These are phyloP conservation scores for Choiromyces venosus DNA, from an alignment of 495 filamentous ascomycete species.

Conservation along the genomic window DNA sequence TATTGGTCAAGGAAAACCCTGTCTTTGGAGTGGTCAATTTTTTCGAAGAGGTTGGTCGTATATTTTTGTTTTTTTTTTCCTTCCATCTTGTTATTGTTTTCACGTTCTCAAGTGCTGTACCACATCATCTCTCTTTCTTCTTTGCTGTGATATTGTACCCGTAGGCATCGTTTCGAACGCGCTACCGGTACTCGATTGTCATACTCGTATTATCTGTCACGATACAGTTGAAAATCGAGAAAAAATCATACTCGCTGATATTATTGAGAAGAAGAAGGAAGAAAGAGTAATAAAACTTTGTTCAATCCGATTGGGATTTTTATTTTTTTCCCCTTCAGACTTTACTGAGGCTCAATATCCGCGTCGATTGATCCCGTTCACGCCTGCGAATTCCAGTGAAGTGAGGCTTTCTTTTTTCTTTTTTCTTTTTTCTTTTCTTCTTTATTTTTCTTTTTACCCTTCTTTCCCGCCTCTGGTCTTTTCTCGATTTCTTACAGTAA, in stretches of 20 bases:
- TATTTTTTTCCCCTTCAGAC: background rate
- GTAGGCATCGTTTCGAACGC: background rate
- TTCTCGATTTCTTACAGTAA: constrained; percentile 11
- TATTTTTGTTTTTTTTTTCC: constrained; percentile 25
- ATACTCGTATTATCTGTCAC: background rate
- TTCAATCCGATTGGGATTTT: background rate
- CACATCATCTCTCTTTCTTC: background rate
- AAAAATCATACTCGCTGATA: background rate
- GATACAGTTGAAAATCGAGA: background rate
- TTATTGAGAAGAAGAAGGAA: background rate
- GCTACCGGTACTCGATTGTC: background rate
- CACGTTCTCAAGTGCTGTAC: background rate
- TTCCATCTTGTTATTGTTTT: constrained; percentile 14
- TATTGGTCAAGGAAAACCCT: background rate
- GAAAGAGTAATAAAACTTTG: background rate
- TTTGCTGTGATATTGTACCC: background rate
- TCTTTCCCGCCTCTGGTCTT: constrained; percentile 7
- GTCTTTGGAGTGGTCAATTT: background rate
- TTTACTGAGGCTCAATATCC: background rate
- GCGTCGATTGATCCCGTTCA: background rate
- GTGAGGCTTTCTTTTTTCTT: constrained; percentile 5
- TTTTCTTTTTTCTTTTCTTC: constrained; percentile 18
- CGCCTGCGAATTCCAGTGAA: background rate
- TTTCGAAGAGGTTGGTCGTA: background rate
- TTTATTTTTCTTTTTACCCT: constrained; percentile 14